Evolutionary conservation across 2,329 filamentous ascomycete genomes (phyloP), one percentile per base, ranked within the genome.

Genomic region (Parastagonospora nodorum): DNA sequence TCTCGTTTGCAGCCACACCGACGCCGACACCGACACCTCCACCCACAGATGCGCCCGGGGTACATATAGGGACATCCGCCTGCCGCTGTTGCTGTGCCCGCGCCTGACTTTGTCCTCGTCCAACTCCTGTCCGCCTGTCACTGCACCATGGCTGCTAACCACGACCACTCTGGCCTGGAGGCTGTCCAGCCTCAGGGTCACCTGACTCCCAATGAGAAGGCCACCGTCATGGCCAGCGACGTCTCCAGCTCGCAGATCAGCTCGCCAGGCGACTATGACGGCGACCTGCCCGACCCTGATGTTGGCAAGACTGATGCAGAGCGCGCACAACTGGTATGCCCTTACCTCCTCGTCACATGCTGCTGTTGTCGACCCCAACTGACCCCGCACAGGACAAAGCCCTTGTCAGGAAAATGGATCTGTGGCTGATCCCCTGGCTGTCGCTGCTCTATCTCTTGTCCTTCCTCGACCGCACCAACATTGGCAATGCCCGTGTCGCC

Each of bases 401-500:
- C 7, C 64, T 77, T 28, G 59, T 77, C 40, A 67, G 74, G 58
- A 76, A 76, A 63, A 75, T 76, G 61, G 75, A 77, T 57, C 16
- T 67, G 9, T 74, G 71, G 61, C 52, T 76, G 43, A 73, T 77
- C 24, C 75, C 75, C 7, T 72, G 72, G 68, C 62, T 77, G 12
- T 73, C 74, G 31, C 58, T 76, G 1, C 58, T 77, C 15, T 77
- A 77, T 50, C 69, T 77, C n/a, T 57, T 77, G 30, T 74, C 72
- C 5, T 77, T 73, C 59, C 41, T 73, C 50, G 70, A 73, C 49
- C 62, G 70, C 8, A 72, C 69, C 44, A 73, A 73, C 53, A 73
- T 73, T 44, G 67, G 63, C 30, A 87, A 84, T 79, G 77, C 67
- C 46, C 68, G 68, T 49, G 70, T 76, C 31, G 69, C 72, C 31